Base-by-base conservation (phyloP, 2,329 filamentous ascomycete species). In the Neofusicoccum umdonicola region DNA sequence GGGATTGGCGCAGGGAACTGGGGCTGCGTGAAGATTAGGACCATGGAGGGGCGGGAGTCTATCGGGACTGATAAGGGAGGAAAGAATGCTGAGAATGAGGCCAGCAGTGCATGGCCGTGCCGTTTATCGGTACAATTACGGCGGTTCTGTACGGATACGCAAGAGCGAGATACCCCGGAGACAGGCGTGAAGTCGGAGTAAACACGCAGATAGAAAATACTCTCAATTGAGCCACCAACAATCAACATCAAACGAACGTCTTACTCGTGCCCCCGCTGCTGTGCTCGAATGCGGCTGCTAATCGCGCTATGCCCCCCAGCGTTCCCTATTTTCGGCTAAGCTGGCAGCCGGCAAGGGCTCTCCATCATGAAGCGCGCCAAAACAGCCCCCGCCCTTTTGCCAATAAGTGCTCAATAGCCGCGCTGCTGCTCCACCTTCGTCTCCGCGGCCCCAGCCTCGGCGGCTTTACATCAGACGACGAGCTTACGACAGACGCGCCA, bases 1-100 rank as follows among this genome's bases (percentile, higher is more conserved):
- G 41, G 54, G 54, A 58, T 60, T 47, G 39, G n/a, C 41, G 8
- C 56, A 60, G 56, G 56, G 56, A 15, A 57, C 39, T 19, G 35
- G 15, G 52, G 12, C 9, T 4, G 15, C 17, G 41, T 15, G 54
- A 35, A 58, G 54, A 51, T 51, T 51, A 35, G 47, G 47, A 35
- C 27, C 5, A 15, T 13, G 8, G 19, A 34, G 6, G 27, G 27
- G 15, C n/a, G 15, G 50, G 50, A 34, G 37, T 52, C n/a, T 37
- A 15, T 13, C 13, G 3, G 12, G 47, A n/a, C 27, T 7, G 50
- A 37, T 12, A 39, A 5, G 50, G 50, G 15, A 39, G 22, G 34
- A 37, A n/a, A 22, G 27, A 45, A 19, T 15, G 11, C 5, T 34
- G 27, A 35, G 48, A 34, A 15, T 51, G 48, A 48, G 45, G 19